phyloP scores from a whole-genome alignment of 257 asterid species.

The Lithospermum erythrorhizon region DNA sequence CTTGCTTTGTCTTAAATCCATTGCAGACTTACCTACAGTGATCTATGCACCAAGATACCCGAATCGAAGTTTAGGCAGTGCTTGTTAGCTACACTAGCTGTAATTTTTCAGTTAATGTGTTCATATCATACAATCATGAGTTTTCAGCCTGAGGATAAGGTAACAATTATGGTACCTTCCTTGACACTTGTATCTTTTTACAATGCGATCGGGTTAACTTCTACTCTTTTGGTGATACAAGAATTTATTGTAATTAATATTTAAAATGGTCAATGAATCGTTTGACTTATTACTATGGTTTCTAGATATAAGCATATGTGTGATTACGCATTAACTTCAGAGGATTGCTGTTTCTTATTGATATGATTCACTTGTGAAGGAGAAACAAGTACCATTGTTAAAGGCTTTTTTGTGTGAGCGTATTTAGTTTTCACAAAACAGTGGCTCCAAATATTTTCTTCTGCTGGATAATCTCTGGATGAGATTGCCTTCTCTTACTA shows the following conservation, averaged over 20 bases:
- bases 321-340: neutral
- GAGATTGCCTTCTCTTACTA: neutral
- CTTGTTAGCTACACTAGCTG: conserved; percentile 72
- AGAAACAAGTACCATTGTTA: neutral
- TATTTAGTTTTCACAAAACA: too few species aligned
- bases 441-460: neutral
- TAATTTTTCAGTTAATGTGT: conserved; percentile 82
- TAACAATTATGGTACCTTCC: conserved; percentile 13
- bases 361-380: neutral
- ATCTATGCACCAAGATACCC: conserved; percentile 78
- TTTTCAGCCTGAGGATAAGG: conserved; percentile 71
- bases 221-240: neutral
- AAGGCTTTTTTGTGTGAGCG: neutral
- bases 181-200: neutral
- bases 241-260: neutral
- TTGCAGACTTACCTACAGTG: conserved; percentile 94
- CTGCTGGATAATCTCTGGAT: neutral
- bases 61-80: conserved; percentile 94
- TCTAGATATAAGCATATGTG: conserved; percentile 1
- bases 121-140: conserved; percentile 73
- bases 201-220: neutral
- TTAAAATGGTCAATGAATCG: neutral
- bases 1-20: conserved; percentile 19
- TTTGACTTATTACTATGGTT: neutral
- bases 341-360: neutral